Evolutionary conservation across 2,329 filamentous ascomycete species (phyloP).

Genomic region (Helotiales sp.): DNA sequence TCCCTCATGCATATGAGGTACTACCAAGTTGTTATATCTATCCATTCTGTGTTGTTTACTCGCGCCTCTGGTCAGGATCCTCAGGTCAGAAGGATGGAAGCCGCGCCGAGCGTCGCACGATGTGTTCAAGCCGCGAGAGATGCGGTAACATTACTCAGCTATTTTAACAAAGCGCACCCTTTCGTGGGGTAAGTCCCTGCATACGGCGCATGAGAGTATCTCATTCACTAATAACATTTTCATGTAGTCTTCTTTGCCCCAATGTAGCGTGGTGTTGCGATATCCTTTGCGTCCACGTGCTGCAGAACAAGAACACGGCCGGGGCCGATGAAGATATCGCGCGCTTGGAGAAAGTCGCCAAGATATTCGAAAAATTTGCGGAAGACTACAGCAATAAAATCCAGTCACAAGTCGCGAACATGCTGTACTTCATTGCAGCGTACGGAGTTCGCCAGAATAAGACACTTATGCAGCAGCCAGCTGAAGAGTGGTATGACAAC

Average conservation of each 20-base stretch:
- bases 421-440: conserved; percentile 5
- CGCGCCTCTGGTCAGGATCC: background rate
- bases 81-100: background rate
- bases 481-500: background rate
- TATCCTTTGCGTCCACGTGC: conserved; percentile 6
- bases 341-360: background rate
- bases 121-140: conserved; percentile 6
- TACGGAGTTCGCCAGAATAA: conserved; percentile 1
- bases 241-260: background rate
- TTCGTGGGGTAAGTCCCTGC: background rate
- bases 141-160: background rate
- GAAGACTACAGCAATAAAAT: background rate
- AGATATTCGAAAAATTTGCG: background rate
- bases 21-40: background rate
- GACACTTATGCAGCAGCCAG: background rate
- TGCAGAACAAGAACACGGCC: background rate
- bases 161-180: conserved; percentile 3
- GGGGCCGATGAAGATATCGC: background rate
- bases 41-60: conserved; percentile 6
- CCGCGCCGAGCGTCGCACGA: background rate
- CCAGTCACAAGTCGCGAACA: conserved; percentile 3
- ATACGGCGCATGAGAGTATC: too few species aligned
- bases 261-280: conserved; percentile 2
- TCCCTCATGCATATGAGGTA: conserved; percentile 4
- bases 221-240: background rate